Evolutionary conservation across 352 stramenopile genomes (phyloP).

Genomic region (Plasmopara halstedii): DNA sequence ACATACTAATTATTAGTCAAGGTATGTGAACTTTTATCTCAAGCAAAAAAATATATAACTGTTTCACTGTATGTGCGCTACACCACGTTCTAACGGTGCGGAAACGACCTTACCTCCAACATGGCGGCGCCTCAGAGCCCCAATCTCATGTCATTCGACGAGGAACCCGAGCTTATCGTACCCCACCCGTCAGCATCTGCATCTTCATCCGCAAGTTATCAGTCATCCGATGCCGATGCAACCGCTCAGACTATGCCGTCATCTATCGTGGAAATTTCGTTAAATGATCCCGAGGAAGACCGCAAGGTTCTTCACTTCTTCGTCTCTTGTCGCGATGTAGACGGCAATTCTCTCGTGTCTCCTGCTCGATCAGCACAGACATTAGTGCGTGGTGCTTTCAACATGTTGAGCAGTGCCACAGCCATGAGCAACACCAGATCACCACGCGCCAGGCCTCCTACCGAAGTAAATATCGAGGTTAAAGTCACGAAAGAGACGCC

Average conservation of each 20-base stretch:
- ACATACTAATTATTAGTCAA: too few species aligned
- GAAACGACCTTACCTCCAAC: slow-evolving; percentile 1
- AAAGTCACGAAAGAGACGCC: slow-evolving; percentile 45
- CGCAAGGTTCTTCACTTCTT: slow-evolving; percentile 52
- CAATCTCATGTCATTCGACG: slow-evolving; percentile 44
- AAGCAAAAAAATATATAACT: too few species aligned
- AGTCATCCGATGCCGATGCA: background rate
- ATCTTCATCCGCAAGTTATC: slow-evolving; percentile 2
- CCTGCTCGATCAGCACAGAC: slow-evolving; percentile 56
- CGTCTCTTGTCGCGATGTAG: slow-evolving; percentile 51
- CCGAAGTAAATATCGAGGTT: slow-evolving; percentile 66
- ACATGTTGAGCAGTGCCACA: slow-evolving; percentile 43
- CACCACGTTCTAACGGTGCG: background rate
- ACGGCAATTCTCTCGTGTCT: slow-evolving; percentile 44
- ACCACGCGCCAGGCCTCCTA: slow-evolving; percentile 36
- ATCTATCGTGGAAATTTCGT: slow-evolving; percentile 2
- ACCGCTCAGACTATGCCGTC: background rate
- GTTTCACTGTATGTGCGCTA: background rate
- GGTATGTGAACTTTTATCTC: too few species aligned
- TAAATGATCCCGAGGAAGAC: slow-evolving; percentile 1
- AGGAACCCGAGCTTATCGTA: slow-evolving; percentile 14
- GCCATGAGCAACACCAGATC: slow-evolving; percentile 32
- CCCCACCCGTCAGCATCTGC: slow-evolving; percentile 1
- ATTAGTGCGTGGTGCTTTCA: slow-evolving; percentile 64
- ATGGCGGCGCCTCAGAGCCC: slow-evolving; percentile 23